phyloP scores from a whole-genome alignment of 2,329 filamentous ascomycete genomes.

The Ophiosphaerella korrae region DNA sequence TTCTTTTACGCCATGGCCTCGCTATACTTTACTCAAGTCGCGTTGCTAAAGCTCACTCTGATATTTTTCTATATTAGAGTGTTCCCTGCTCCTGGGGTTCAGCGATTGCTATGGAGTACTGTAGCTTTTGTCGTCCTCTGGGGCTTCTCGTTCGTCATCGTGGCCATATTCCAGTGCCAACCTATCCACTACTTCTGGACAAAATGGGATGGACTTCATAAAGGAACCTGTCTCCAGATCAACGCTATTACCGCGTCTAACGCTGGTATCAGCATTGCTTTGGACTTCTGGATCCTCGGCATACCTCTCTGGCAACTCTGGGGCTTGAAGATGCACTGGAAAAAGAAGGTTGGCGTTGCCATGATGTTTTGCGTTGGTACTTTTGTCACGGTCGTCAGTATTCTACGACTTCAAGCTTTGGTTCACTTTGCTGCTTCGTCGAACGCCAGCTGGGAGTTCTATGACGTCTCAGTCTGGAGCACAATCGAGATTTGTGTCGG shows the following conservation, averaged over 20 bases:
- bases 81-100: constrained; percentile 30
- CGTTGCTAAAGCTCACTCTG: constrained; percentile 35
- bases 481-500: constrained; percentile 51
- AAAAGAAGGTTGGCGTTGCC: constrained; percentile 47
- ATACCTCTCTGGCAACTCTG: constrained; percentile 45
- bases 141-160: constrained; percentile 27
- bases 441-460: constrained; percentile 50
- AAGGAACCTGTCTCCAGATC: constrained; percentile 43
- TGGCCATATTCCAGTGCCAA: constrained; percentile 41
- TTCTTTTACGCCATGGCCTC: constrained; percentile 44
- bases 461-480: constrained; percentile 49
- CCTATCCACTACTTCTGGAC: constrained; percentile 45
- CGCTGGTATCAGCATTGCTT: constrained; percentile 42
- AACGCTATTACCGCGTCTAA: constrained; percentile 41
- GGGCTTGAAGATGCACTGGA: constrained; percentile 40
- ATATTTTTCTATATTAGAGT: constrained; percentile 41
- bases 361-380: constrained; percentile 49
- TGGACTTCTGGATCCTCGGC: constrained; percentile 43
- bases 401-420: constrained; percentile 50
- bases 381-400: constrained; percentile 39
- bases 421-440: constrained; percentile 50
- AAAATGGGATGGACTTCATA: constrained; percentile 36
- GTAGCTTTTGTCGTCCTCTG: constrained; percentile 33
- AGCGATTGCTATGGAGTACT: constrained; percentile 31
- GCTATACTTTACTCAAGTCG: constrained; percentile 41